Percentiles rank a stretch among this genome's conserved stretches.
These are phyloP conservation scores for Penicillium bovifimosum DNA, from an alignment of 495 filamentous ascomycete species.

Conservation along the genomic window DNA sequence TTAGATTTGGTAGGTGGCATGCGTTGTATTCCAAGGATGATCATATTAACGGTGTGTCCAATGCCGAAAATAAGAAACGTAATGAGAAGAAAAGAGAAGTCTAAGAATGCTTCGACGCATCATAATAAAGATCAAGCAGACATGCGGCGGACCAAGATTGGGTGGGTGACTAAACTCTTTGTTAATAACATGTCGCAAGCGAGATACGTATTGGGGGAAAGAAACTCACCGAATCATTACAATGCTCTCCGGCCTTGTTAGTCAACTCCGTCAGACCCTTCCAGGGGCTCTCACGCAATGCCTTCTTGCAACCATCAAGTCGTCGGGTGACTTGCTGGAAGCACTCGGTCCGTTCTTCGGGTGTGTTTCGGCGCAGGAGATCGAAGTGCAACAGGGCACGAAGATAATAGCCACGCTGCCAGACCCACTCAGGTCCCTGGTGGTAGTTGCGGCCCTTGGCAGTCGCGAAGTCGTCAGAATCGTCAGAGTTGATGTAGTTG, in stretches of 20 bases:
- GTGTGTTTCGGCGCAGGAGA: conserved; percentile 60
- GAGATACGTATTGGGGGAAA: background rate
- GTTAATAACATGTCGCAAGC: conserved; percentile 8
- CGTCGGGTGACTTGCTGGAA: conserved; percentile 90
- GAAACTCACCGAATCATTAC: conserved; percentile 74
- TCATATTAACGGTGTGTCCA: background rate
- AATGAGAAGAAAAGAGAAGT: background rate
- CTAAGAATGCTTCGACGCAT: conserved; percentile 52
- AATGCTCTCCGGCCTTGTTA: conserved; percentile 77
- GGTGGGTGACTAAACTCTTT: conserved; percentile 62
- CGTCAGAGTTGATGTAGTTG: conserved; percentile 91
- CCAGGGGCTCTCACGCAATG: conserved; percentile 73
- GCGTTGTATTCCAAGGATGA: background rate
- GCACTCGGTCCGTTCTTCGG: conserved; percentile 65
- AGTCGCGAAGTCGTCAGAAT: conserved; percentile 81
- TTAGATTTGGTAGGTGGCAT: background rate
- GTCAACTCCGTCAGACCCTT: conserved; percentile 92
- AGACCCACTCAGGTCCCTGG: conserved; percentile 98
- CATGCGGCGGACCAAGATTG: conserved; percentile 95
- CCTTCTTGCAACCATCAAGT: conserved; percentile 73
- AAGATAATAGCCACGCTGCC: conserved; percentile 93
- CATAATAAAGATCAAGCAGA: conserved; percentile 90
- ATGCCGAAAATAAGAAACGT: background rate
- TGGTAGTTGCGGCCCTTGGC: conserved; percentile 96
- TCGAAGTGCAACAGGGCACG: conserved; percentile 89